Percentiles rank a stretch among this genome's conserved stretches.
phyloP scores from a whole-genome alignment of 768 basidiomycete species.

The Phylloporus sp. region DNA sequence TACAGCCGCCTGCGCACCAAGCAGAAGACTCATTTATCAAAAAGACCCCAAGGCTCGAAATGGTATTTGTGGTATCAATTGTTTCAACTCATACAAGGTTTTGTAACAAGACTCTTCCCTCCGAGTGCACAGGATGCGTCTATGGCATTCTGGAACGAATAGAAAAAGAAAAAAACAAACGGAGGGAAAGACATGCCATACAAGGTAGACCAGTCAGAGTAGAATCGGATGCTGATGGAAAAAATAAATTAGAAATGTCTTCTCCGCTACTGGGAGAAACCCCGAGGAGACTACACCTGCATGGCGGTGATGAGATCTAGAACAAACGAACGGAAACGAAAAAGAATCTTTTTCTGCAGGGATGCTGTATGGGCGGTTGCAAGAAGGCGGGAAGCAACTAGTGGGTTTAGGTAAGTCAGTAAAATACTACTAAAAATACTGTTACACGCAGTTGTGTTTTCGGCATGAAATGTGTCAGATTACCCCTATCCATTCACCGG shows the following conservation, averaged over 20 bases:
- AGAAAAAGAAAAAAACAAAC: constrained; percentile 8
- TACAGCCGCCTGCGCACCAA: constrained; percentile 8
- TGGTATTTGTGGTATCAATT: constrained; percentile 14
- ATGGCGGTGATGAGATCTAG: constrained; percentile 18
- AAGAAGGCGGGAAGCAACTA: constrained; percentile 30
- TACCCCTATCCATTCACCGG: constrained; percentile 16
- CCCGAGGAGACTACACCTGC: constrained; percentile 22
- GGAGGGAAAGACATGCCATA: constrained; percentile 8
- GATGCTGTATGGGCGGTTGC: constrained; percentile 18
- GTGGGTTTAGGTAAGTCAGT: constrained; percentile 30
- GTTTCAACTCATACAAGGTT: constrained; percentile 21
- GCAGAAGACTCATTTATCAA: constrained; percentile 10
- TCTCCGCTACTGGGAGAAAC: constrained; percentile 20
- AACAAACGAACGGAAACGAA: constrained; percentile 17
- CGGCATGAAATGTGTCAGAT: constrained; percentile 17
- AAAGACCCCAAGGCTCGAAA: background rate
- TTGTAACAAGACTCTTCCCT: constrained; percentile 16
- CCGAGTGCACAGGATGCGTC: constrained; percentile 6
- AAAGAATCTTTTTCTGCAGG: constrained; percentile 18
- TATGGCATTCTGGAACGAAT: constrained; percentile 8
- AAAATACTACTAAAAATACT: constrained; percentile 33
- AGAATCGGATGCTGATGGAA: constrained; percentile 22
- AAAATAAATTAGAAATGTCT: constrained; percentile 20
- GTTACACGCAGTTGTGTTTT: constrained; percentile 27
- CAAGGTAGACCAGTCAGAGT: constrained; percentile 7